Conservation (phyloP, 768 basidiomycete genomes). For the Panaeolus cyanescens region DNA sequence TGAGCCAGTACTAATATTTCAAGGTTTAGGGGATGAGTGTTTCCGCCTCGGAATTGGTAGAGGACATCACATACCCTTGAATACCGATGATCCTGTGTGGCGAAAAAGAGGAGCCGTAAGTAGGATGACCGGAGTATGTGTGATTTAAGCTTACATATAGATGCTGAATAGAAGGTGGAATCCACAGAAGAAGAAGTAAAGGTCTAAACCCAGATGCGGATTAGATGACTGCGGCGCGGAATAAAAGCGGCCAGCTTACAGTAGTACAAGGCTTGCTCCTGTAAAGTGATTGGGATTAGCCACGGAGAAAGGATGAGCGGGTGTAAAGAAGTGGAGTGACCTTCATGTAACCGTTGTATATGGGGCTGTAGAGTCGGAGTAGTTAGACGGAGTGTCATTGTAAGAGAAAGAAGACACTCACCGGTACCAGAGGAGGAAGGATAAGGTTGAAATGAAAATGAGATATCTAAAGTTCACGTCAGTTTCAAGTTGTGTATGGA, state of each 20-base stretch:
- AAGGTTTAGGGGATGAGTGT: slow-evolving; percentile 16
- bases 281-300: slow-evolving; percentile 24
- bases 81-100: slow-evolving; percentile 87
- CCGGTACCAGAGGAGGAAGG: slow-evolving; percentile 97
- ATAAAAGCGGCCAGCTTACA: slow-evolving; percentile 54
- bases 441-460: slow-evolving; percentile 72
- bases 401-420: slow-evolving; percentile 33
- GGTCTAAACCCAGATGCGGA: slow-evolving; percentile 54
- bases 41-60: slow-evolving; percentile 36
- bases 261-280: slow-evolving; percentile 95
- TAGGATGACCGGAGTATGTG: slow-evolving; percentile 19
- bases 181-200: slow-evolving; percentile 96
- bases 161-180: slow-evolving; percentile 92
- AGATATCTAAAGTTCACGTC: slow-evolving; percentile 59
- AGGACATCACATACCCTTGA: slow-evolving; percentile 56
- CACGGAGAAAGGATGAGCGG: slow-evolving; percentile 15
- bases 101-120: slow-evolving; percentile 28
- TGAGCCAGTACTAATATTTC: slow-evolving; percentile 73
- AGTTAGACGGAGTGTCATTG: slow-evolving; percentile 6
- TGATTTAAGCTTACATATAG: slow-evolving; percentile 70
- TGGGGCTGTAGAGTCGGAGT: slow-evolving; percentile 57
- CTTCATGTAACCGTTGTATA: slow-evolving; percentile 98
- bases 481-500: slow-evolving; percentile 14
- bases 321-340: slow-evolving; percentile 39
- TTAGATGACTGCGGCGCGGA: slow-evolving; percentile 25